A percentile compares a stretch with the other conserved stretches of the same genome.
These are phyloP conservation scores for Candida krabiensis DNA, from an alignment of 805 yeast species.

Conservation along the genomic window DNA sequence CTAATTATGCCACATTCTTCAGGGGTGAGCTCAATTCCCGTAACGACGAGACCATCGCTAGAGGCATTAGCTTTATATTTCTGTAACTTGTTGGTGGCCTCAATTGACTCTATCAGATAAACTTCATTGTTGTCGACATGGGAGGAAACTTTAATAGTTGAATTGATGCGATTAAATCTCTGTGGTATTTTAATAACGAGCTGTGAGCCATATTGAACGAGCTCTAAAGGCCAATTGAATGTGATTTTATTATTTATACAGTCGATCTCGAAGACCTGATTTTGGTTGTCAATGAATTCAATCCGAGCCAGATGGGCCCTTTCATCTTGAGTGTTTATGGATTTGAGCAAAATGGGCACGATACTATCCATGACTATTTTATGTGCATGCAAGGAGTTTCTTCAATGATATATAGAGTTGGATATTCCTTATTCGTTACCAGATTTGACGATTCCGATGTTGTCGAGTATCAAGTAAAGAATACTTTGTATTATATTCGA, in stretches of 20 bases:
- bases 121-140: neutral
- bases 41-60: neutral
- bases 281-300: neutral
- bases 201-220: slow-evolving; percentile 11
- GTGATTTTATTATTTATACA: slow-evolving; percentile 5
- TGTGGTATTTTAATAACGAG: slow-evolving; percentile 13
- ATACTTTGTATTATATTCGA: too few relatives aligned
- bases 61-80: slow-evolving; percentile 3
- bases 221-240: slow-evolving; percentile 6
- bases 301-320: slow-evolving; percentile 4
- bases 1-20: slow-evolving; percentile 9
- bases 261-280: slow-evolving; percentile 5
- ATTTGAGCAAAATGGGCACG: slow-evolving; percentile 3
- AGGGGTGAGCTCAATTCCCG: slow-evolving; percentile 3
- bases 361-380: slow-evolving; percentile 7
- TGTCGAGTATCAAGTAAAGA: too few relatives aligned
- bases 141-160: neutral
- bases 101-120: slow-evolving; percentile 5
- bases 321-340: slow-evolving; percentile 2
- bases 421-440: too few relatives aligned
- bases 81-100: slow-evolving; percentile 2
- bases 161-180: neutral
- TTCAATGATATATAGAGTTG: too few relatives aligned
- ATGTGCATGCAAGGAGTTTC: too few relatives aligned
- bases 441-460: too few relatives aligned